A percentile compares a stretch with the other conserved stretches of the same genome.
Evolutionary conservation across 73 alveolate species (phyloP).

Genomic region (Breviolum minutum): DNA sequence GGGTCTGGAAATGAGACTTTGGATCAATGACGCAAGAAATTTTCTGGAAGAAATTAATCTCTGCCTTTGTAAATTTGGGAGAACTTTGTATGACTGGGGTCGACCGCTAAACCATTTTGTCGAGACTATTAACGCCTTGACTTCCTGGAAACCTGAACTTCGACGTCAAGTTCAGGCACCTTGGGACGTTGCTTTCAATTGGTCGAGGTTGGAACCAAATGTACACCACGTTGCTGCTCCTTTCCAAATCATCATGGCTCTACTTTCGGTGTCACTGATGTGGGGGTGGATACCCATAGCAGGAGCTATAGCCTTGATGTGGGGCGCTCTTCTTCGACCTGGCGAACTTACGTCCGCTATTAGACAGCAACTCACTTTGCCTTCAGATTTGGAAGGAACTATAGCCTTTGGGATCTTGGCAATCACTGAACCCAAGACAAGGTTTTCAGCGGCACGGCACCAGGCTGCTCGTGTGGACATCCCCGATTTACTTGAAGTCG

Average conservation of each 20-base stretch:
- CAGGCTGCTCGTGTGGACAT: no score
- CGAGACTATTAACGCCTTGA: neutral
- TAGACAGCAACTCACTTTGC: no score
- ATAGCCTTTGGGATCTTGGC: no score
- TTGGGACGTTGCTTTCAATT: neutral
- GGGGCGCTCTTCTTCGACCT: neutral
- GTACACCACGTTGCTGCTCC: neutral
- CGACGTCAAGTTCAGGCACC: neutral
- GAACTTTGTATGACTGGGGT: neutral
- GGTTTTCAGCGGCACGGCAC: no score
- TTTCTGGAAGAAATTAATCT: neutral
- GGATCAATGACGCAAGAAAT: neutral
- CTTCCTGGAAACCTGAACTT: neutral
- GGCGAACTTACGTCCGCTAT: neutral
- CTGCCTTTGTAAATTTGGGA: neutral
- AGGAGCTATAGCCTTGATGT: neutral
- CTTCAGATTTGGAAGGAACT: no score
- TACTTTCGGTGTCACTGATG: neutral
- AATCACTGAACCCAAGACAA: no score
- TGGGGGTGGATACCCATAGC: conserved; percentile 9
- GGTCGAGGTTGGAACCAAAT: neutral
- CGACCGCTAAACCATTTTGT: neutral
- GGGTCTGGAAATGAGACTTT: neutral
- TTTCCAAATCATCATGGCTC: neutral
- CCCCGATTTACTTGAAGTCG: no score